Conservation (phyloP, 2,329 filamentous ascomycete genomes). For the Arthroderma uncinatum region DNA sequence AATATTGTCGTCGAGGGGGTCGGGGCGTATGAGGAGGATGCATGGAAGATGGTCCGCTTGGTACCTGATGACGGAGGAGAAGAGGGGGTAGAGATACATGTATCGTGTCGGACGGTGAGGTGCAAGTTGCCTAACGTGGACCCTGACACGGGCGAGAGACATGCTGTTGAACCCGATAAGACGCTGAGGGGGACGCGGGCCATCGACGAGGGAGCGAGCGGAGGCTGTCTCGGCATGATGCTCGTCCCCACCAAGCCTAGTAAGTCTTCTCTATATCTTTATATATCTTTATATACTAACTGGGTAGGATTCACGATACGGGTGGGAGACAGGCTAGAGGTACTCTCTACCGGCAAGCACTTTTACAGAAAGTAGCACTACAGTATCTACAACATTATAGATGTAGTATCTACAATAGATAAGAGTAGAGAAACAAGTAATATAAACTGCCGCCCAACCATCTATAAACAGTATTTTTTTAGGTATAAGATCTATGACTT, state of each 20-base stretch:
- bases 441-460: background rate
- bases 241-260: constrained; percentile 28
- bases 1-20: constrained; percentile 48
- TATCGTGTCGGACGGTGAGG: constrained; percentile 47
- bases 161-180: constrained; percentile 38
- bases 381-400: constrained; percentile 24
- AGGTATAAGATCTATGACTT: background rate
- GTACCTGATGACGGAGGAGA: background rate
- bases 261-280: constrained; percentile 14
- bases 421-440: background rate
- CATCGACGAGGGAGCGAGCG: constrained; percentile 40
- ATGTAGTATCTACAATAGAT: constrained; percentile 14
- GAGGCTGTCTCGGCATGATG: constrained; percentile 46
- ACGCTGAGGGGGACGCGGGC: constrained; percentile 40
- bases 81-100: constrained; percentile 29
- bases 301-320: constrained; percentile 24
- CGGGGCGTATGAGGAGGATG: constrained; percentile 44
- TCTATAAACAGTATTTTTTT: background rate
- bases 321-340: constrained; percentile 31
- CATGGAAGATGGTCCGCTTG: constrained; percentile 44
- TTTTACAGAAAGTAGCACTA: constrained; percentile 17
- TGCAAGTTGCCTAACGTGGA: constrained; percentile 51
- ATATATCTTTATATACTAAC: background rate
- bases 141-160: constrained; percentile 42
- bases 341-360: constrained; percentile 35